These are phyloP conservation scores for Fusarium dlaminii DNA, from an alignment of 2,329 filamentous ascomycete species.

Conservation along the genomic window DNA sequence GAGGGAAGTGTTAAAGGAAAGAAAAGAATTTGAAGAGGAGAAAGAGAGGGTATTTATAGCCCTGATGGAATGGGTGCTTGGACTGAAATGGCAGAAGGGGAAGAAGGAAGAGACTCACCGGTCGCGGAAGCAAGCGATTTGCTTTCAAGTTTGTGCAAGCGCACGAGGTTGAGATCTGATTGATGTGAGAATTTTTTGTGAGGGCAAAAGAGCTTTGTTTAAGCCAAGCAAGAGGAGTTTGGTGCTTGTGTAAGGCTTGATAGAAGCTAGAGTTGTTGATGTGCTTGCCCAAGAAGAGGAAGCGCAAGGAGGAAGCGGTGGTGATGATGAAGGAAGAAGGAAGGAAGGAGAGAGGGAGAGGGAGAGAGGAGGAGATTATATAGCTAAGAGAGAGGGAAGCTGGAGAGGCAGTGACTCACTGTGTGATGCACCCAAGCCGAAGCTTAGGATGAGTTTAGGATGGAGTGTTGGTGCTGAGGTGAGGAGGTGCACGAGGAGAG, in stretches of 20 bases:
- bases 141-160: not conserved
- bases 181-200: conserved; percentile 7
- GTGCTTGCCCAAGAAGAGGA: conserved; percentile 14
- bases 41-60: not conserved
- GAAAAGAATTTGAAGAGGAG: not conserved
- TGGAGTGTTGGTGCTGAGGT: not conserved
- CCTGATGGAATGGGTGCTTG: not conserved
- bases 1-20: not conserved
- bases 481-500: conserved; percentile 3
- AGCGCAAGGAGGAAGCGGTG: not conserved
- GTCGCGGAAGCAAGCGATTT: not conserved
- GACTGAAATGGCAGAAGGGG: not conserved
- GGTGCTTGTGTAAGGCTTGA: not conserved
- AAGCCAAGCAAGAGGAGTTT: not conserved
- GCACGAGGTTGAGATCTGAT: conserved; percentile 1
- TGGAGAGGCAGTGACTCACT: conserved; percentile 26
- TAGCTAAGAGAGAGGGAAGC: not conserved
- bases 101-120: conserved; percentile 13
- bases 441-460: conserved; percentile 1
- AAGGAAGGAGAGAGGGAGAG: conserved; percentile 14
- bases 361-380: not conserved
- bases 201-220: not conserved
- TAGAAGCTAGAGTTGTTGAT: not conserved
- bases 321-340: conserved; percentile 19
- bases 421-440: not conserved